Evolutionary conservation across 2,329 filamentous ascomycete species (phyloP).

Genomic region (Sordariomycetes sp.): DNA sequence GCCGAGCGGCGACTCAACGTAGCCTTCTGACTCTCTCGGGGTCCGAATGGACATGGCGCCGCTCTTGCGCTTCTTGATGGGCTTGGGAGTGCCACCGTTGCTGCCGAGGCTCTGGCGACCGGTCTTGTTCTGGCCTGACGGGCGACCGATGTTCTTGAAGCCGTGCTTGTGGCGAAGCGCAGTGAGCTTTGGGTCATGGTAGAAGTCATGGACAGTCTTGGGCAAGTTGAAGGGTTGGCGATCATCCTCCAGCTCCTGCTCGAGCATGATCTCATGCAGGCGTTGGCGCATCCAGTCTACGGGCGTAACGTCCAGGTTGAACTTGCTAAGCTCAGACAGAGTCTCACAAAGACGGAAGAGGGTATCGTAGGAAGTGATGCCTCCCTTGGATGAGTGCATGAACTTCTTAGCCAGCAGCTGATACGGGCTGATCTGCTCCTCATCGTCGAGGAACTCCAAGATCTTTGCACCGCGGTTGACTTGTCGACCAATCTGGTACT

Average conservation of each 20-base stretch:
- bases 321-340: conserved; percentile 43
- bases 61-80: conserved; percentile 21
- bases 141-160: conserved; percentile 48
- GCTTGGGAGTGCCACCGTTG: neutral
- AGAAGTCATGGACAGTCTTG: conserved; percentile 42
- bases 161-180: conserved; percentile 41
- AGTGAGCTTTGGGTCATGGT: conserved; percentile 44
- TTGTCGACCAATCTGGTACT: conserved; percentile 45
- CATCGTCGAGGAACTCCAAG: conserved; percentile 38
- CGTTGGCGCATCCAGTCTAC: conserved; percentile 49
- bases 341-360: conserved; percentile 46
- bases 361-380: conserved; percentile 44
- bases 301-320: conserved; percentile 41
- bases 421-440: conserved; percentile 44
- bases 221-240: conserved; percentile 41
- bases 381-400: conserved; percentile 29
- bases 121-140: conserved; percentile 33
- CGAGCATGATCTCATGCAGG: conserved; percentile 36
- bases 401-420: conserved; percentile 45
- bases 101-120: conserved; percentile 3
- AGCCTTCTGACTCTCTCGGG: neutral
- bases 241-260: conserved; percentile 19
- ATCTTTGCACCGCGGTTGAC: conserved; percentile 45
- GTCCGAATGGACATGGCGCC: neutral
- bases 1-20: conserved; percentile 7